A percentile compares a stretch with the other conserved stretches of the same genome.
Evolutionary conservation across 108 stramenopile species (phyloP).

Genomic region (Discostella stelligeroides): DNA sequence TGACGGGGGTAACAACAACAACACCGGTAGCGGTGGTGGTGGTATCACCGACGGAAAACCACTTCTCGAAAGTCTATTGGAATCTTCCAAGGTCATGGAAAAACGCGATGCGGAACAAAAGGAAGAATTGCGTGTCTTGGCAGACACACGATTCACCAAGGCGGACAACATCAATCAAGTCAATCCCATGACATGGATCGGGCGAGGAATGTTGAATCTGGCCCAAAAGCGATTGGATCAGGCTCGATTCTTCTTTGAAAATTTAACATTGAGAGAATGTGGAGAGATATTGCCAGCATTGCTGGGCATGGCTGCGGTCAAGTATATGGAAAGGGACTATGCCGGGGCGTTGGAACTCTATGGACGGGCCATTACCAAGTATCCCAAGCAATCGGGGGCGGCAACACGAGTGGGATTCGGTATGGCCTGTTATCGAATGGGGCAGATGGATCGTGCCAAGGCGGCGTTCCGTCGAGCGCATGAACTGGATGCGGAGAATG

Average conservation of each 20-base stretch:
- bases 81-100: constrained; percentile 17
- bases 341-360: constrained; percentile 64
- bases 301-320: constrained; percentile 82
- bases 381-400: constrained; percentile 47
- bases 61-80: constrained; percentile 7
- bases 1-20: no score
- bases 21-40: no score
- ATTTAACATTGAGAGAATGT: constrained; percentile 72
- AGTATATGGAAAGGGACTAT: constrained; percentile 68
- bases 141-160: constrained; percentile 74
- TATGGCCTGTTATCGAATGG: constrained; percentile 78
- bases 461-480: constrained; percentile 78
- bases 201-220: constrained; percentile 77
- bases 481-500: constrained; percentile 82
- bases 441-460: constrained; percentile 89
- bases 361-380: constrained; percentile 65
- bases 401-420: constrained; percentile 79
- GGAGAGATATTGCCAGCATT: constrained; percentile 81
- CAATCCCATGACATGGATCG: constrained; percentile 89
- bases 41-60: no score
- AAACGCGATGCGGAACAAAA: constrained; percentile 28
- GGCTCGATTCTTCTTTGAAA: constrained; percentile 80
- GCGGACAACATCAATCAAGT: constrained; percentile 76
- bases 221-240: constrained; percentile 59
- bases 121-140: constrained; percentile 62